Conservation (phyloP, 495 filamentous ascomycete genomes). For the Aspergillus bertholletiae region DNA sequence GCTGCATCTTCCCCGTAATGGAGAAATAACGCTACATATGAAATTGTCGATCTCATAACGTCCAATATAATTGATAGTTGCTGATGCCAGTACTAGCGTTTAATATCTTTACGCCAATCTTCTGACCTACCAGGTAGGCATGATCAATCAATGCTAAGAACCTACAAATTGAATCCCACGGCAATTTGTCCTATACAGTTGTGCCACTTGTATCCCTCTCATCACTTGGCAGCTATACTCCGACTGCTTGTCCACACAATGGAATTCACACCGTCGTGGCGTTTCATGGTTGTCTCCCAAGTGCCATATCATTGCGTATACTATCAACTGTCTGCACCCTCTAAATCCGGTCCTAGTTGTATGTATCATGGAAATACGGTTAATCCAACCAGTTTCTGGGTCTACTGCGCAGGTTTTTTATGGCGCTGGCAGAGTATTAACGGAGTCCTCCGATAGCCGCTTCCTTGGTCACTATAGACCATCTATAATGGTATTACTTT, state of each 20-base stretch:
- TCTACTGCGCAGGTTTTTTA: slow-evolving; percentile 55
- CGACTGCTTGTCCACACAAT: slow-evolving; percentile 56
- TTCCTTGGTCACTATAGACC: slow-evolving; percentile 47
- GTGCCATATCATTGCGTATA: slow-evolving; percentile 62
- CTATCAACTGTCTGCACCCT: slow-evolving; percentile 56
- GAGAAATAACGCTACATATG: too few species aligned
- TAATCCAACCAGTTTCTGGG: slow-evolving; percentile 59
- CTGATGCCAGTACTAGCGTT: too few species aligned
- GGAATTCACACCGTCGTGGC: slow-evolving; percentile 63
- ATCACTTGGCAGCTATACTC: slow-evolving; percentile 56
- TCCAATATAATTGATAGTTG: too few species aligned
- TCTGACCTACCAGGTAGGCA: too few species aligned
- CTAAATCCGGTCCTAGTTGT: slow-evolving; percentile 58
- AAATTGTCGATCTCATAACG: too few species aligned
- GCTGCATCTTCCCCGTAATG: too few species aligned
- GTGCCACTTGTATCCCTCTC: slow-evolving; percentile 64
- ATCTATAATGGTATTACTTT: slow-evolving; percentile 53
- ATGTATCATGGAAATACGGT: slow-evolving; percentile 58
- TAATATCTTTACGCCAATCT: too few species aligned
- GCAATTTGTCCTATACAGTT: slow-evolving; percentile 53
- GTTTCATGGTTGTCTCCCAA: slow-evolving; percentile 63
- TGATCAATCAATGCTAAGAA: not conserved
- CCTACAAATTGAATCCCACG: slow-evolving; percentile 55
- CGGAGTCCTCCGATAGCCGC: slow-evolving; percentile 57
- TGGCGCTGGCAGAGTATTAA: slow-evolving; percentile 54